Conservation (phyloP, 2,329 filamentous ascomycete species). For the Diaporthe citrichinensis region DNA sequence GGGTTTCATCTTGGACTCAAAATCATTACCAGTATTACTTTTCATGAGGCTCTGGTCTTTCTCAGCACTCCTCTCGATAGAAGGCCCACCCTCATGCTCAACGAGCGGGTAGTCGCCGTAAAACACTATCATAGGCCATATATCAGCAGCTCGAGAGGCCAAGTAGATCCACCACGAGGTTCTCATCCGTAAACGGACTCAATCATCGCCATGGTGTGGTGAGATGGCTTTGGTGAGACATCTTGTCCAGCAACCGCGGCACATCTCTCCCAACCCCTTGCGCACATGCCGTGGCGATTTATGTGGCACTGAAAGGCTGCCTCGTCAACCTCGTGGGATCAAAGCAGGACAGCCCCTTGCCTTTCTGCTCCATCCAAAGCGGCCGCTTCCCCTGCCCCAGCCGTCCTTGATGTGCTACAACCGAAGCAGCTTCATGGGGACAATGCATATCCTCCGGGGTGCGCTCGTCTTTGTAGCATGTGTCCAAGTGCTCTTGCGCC, state of each 20-base stretch:
- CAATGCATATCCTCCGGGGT: too few relatives aligned
- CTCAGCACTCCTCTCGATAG: neutral
- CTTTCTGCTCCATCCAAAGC: neutral
- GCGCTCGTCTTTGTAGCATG: neutral
- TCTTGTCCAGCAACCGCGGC: neutral
- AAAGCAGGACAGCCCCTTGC: neutral
- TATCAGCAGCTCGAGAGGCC: neutral
- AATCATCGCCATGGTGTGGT: neutral
- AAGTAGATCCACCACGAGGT: neutral
- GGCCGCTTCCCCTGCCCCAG: neutral
- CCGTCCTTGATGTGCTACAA: neutral
- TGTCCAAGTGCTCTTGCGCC: neutral
- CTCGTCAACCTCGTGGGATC: neutral
- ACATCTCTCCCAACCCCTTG: neutral
- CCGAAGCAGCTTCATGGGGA: neutral
- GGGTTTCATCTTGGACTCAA: neutral
- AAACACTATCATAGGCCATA: neutral
- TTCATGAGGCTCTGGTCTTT: neutral
- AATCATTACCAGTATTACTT: neutral
- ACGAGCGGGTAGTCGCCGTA: neutral
- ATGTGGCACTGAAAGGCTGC: neutral
- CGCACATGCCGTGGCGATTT: neutral
- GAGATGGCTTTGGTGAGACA: neutral
- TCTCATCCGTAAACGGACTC: neutral
- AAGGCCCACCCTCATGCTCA: neutral